These are phyloP conservation scores for Graphiopsis chlorocephala DNA, from an alignment of 2,329 filamentous ascomycete genomes.

Conservation along the genomic window DNA sequence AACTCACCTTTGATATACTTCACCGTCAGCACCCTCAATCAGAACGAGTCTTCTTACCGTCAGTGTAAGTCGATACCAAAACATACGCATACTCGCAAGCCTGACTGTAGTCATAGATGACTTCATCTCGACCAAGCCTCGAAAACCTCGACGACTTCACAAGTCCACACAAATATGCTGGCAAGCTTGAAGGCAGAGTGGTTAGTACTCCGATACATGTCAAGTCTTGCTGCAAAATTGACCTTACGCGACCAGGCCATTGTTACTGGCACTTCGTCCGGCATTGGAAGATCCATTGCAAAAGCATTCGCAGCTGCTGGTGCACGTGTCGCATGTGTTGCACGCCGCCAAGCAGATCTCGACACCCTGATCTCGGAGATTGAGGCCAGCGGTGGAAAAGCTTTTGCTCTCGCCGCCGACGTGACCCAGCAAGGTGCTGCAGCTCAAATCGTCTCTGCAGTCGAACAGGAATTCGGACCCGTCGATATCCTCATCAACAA, in stretches of 20 bases:
- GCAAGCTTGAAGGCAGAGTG: slow-evolving; percentile 26
- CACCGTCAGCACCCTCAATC: not conserved
- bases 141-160: slow-evolving; percentile 22
- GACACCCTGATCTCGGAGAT: slow-evolving; percentile 23
- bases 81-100: not conserved
- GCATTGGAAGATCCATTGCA: slow-evolving; percentile 22
- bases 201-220: slow-evolving; percentile 6
- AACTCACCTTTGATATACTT: not conserved
- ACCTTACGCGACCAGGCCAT: slow-evolving; percentile 17
- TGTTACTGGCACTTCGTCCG: slow-evolving; percentile 28
- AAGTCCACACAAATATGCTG: slow-evolving; percentile 20
- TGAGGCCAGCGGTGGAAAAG: slow-evolving; percentile 18
- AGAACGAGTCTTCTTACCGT: not conserved
- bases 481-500: slow-evolving; percentile 23
- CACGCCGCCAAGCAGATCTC: slow-evolving; percentile 24
- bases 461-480: slow-evolving; percentile 20
- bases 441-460: slow-evolving; percentile 19
- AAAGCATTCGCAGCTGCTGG: slow-evolving; percentile 23
- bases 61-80: not conserved
- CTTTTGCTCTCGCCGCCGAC: slow-evolving; percentile 21
- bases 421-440: slow-evolving; percentile 18
- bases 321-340: slow-evolving; percentile 23
- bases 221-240: not conserved
- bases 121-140: not conserved
- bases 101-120: not conserved